Base-by-base conservation (phyloP, 2,329 filamentous ascomycete species). In the Beauveria caledonica region DNA sequence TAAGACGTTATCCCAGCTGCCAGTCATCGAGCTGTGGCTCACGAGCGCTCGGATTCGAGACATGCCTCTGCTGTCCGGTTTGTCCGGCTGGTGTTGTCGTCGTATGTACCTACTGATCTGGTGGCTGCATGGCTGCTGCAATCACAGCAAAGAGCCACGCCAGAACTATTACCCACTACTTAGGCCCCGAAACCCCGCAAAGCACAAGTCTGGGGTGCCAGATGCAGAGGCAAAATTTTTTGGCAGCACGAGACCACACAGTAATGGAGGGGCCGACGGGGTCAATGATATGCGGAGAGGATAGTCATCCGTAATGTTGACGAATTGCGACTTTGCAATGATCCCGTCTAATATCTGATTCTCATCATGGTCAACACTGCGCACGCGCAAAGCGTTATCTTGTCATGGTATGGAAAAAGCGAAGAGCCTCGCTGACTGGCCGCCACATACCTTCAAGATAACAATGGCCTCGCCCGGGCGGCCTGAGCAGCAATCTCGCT, bases 171-270 rank as follows among this genome's bases (percentile, higher is more conserved):
- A 45, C 25, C 48, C 23, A 25, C 56, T 29, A 17, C 7, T 27
- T 10, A 8, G 25, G 19, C 40, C 49, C 57, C 44, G 27, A 27
- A n/a, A 36, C 45, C 55, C 55, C 57, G 57, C 57, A 59, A n/a
- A 27, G 11, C 33, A 5, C n/a, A 25, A 52, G 40, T 59, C 57
- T 27, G 57, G 57, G 57, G 57, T 53, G 48, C 40, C 13, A 17
- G 23, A 19, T 36, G 49, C 40, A 5, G 40, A 27, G 44, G 29
- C 27, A 59, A 59, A 51, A 52, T 3, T 4, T 36, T 59, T 59
- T 53, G 57, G 48, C 27, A 53, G 48, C 57, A 59, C 57, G 57
- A 46, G 57, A 59, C 57, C 57, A 53, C 8, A 11, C 25, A 29
- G 25, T 11, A 49, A 25, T 13, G 39, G 48, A 59, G 46, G 39